phyloP scores from a whole-genome alignment of 1,139 yeast genomes.

The Pichia kudriavzevii region DNA sequence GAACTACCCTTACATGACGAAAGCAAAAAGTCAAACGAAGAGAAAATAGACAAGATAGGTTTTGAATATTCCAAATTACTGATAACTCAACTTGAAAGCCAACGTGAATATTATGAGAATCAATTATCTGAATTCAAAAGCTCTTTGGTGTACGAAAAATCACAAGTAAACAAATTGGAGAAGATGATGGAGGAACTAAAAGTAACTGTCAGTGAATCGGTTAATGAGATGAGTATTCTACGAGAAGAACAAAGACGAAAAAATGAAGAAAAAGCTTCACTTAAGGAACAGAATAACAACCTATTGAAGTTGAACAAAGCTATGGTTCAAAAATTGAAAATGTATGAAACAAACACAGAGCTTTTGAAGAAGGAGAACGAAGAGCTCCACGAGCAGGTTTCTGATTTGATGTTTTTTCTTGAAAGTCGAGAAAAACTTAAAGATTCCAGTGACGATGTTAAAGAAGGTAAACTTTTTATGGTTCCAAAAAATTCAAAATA shows the following conservation, averaged over 20 bases:
- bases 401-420: slow-evolving; percentile 74
- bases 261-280: slow-evolving; percentile 27
- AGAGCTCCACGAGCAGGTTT: slow-evolving; percentile 61
- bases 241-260: too few relatives aligned
- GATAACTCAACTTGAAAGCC: slow-evolving; percentile 81
- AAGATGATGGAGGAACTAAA: slow-evolving; percentile 13
- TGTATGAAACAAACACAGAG: slow-evolving; percentile 33
- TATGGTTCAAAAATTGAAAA: slow-evolving; percentile 51
- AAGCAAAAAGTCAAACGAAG: slow-evolving; percentile 26
- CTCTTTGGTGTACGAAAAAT: too few relatives aligned
- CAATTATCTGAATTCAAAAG: too few relatives aligned
- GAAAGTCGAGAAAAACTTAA: slow-evolving; percentile 68
- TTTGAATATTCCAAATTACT: slow-evolving; percentile 75
- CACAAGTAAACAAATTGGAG: not conserved
- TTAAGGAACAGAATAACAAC: slow-evolving; percentile 25
- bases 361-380: slow-evolving; percentile 35
- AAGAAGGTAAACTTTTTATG: slow-evolving; percentile 56
- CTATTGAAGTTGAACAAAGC: slow-evolving; percentile 46
- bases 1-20: slow-evolving; percentile 41
- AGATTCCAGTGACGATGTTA: slow-evolving; percentile 61
- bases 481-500: slow-evolving; percentile 12
- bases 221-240: too few relatives aligned
- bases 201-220: too few relatives aligned
- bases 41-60: slow-evolving; percentile 40
- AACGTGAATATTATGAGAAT: slow-evolving; percentile 73